phyloP scores from a whole-genome alignment of 1,139 yeast species.

The Suhomyces taliae region DNA sequence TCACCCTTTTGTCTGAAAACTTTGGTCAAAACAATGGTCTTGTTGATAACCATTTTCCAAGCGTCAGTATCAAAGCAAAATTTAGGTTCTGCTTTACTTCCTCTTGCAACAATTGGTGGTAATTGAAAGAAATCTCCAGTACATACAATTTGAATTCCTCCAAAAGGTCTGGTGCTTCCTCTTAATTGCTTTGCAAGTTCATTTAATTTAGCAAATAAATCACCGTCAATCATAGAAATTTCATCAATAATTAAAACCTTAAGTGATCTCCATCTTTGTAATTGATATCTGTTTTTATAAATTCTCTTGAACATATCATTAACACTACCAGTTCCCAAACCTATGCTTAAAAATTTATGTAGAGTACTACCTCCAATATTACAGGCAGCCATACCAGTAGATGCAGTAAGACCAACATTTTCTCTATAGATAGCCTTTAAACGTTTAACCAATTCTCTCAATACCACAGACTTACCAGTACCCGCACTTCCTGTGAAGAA shows the following conservation, averaged over 20 bases:
- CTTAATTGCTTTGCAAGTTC: slow-evolving; percentile 59
- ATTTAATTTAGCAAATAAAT: slow-evolving; percentile 68
- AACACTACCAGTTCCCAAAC: slow-evolving; percentile 60
- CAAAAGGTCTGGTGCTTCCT: slow-evolving; percentile 61
- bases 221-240: slow-evolving; percentile 85
- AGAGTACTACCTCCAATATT: slow-evolving; percentile 84
- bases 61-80: slow-evolving; percentile 60
- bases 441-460: slow-evolving; percentile 55
- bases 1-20: slow-evolving; percentile 79
- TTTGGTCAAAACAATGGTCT: slow-evolving; percentile 58
- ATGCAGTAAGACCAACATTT: slow-evolving; percentile 78
- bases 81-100: slow-evolving; percentile 25
- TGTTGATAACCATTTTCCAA: slow-evolving; percentile 56
- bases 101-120: slow-evolving; percentile 69
- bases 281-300: slow-evolving; percentile 40
- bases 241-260: slow-evolving; percentile 80
- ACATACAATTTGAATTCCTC: slow-evolving; percentile 81
- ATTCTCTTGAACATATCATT: slow-evolving; percentile 46
- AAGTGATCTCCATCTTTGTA: slow-evolving; percentile 58
- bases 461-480: slow-evolving; percentile 79
- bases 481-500: slow-evolving; percentile 85
- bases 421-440: slow-evolving; percentile 30
- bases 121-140: slow-evolving; percentile 92
- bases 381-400: slow-evolving; percentile 90
- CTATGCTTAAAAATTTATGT: slow-evolving; percentile 77